phyloP scores from a whole-genome alignment of 768 basidiomycete genomes.

The Suillus subalutaceus region DNA sequence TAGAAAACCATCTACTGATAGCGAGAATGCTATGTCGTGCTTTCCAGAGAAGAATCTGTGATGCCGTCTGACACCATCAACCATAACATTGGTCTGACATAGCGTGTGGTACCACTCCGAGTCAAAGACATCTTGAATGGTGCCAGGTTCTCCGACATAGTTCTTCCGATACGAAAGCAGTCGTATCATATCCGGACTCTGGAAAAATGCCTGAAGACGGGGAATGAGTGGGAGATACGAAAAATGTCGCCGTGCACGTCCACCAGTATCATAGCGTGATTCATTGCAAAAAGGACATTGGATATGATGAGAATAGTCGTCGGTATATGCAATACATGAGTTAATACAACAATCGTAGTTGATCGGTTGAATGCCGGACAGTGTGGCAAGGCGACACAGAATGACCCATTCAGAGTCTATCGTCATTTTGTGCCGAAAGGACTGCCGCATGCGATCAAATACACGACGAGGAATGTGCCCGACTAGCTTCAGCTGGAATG shows the following conservation, averaged over 20 bases:
- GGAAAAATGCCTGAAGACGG: conserved; percentile 32
- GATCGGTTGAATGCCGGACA: conserved; percentile 20
- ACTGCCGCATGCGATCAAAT: conserved; percentile 31
- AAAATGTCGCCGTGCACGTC: conserved; percentile 31
- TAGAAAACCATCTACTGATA: no score
- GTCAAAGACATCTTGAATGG: conserved; percentile 33
- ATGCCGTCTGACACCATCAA: conserved; percentile 25
- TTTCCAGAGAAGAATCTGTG: conserved; percentile 36
- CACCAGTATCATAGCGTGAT: conserved; percentile 24
- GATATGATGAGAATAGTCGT: conserved; percentile 1
- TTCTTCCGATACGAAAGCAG: conserved; percentile 22
- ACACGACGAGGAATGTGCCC: conserved; percentile 27
- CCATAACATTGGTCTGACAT: conserved; percentile 21
- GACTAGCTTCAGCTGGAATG: conserved; percentile 28
- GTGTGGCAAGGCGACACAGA: conserved; percentile 10
- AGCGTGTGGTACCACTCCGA: conserved; percentile 27
- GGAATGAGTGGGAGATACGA: conserved; percentile 29
- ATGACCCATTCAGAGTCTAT: conserved; percentile 32
- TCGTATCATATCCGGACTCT: conserved; percentile 21
- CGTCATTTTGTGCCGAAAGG: conserved; percentile 27
- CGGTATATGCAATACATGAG: conserved; percentile 18
- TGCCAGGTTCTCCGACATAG: background rate
- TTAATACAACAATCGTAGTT: conserved; percentile 37
- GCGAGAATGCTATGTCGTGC: conserved; percentile 38
- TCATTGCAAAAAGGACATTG: conserved; percentile 41